Base-by-base conservation (phyloP, 1,284 basidiomycete species). In the Bjerkandera adusta region DNA sequence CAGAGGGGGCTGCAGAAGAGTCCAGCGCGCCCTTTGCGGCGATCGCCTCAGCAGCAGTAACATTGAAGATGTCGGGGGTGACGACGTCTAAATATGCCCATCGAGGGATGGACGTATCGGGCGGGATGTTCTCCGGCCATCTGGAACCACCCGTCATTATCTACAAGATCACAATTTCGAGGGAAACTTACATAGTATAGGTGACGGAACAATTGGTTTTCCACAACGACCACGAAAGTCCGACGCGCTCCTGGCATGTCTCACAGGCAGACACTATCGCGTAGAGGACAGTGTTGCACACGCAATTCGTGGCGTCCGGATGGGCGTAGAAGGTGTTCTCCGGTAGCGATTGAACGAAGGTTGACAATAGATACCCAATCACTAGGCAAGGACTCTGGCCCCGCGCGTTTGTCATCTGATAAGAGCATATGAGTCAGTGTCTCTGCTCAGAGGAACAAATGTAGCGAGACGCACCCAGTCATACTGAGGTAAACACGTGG, bases 401-500 rank as follows among this genome's bases (percentile, higher is more conserved):
- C 18, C 26, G 25, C 24, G 24, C 8, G 35, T 45, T 45, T n/a
- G n/a, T n/a, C n/a, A n/a, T n/a, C n/a, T n/a, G n/a, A n/a, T n/a
- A n/a, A n/a, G n/a, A n/a, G n/a, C n/a, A n/a, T n/a, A n/a, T n/a
- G n/a, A n/a, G n/a, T n/a, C n/a, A n/a, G n/a, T n/a, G n/a, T n/a
- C n/a, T n/a, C n/a, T n/a, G n/a, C n/a, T n/a, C n/a, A n/a, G n/a
- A n/a, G n/a, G n/a, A n/a, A n/a, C n/a, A n/a, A n/a, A n/a, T n/a
- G n/a, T n/a, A n/a, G n/a, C n/a, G n/a, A n/a, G n/a, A n/a, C n/a
- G n/a, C n/a, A 54, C 53, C 53, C 53, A 54, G 3, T 29, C 25
- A 37, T 46, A 54, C 16, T 32, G 33, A 3, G 50, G 12, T 3
- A 33, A 20, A 35, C 53, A 54, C 21, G 50, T 51, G 32, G 48